Conservation (phyloP, 371 early-diverging fungal genomes). For the Mucor sp. region DNA sequence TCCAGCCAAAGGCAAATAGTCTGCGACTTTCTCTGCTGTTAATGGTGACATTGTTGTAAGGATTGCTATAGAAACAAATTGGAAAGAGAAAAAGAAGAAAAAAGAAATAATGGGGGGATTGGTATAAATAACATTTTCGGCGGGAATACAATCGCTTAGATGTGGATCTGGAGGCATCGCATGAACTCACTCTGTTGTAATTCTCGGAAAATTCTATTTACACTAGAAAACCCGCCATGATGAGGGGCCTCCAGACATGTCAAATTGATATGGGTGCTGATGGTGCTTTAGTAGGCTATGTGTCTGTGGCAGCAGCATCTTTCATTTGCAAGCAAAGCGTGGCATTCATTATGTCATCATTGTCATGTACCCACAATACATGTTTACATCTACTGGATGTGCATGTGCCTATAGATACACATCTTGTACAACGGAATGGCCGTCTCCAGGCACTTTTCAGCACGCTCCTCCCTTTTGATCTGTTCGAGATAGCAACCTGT, state of each 20-base stretch:
- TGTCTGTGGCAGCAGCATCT: not conserved
- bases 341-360: not conserved
- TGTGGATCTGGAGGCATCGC: slow-evolving; percentile 1
- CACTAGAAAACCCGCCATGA: not conserved
- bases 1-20: slow-evolving; percentile 29
- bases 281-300: not conserved
- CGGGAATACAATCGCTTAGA: not conserved
- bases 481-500: not conserved
- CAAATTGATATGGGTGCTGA: not conserved
- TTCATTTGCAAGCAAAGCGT: not conserved
- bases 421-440: slow-evolving; percentile 1
- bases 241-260: not conserved
- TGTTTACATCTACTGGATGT: not conserved
- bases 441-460: no score
- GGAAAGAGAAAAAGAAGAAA: not conserved
- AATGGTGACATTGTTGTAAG: not conserved
- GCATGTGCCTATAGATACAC: not conserved
- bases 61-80: not conserved
- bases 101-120: not conserved
- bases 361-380: not conserved
- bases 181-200: slow-evolving; percentile 3
- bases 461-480: no score
- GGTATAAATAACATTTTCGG: not conserved
- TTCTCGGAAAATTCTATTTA: slow-evolving; percentile 2
- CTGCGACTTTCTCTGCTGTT: slow-evolving; percentile 33